Percentiles rank a stretch among this genome's conserved stretches.
Evolutionary conservation across 257 asterid genomes (phyloP).

Genomic region (Solanum sejunctum): DNA sequence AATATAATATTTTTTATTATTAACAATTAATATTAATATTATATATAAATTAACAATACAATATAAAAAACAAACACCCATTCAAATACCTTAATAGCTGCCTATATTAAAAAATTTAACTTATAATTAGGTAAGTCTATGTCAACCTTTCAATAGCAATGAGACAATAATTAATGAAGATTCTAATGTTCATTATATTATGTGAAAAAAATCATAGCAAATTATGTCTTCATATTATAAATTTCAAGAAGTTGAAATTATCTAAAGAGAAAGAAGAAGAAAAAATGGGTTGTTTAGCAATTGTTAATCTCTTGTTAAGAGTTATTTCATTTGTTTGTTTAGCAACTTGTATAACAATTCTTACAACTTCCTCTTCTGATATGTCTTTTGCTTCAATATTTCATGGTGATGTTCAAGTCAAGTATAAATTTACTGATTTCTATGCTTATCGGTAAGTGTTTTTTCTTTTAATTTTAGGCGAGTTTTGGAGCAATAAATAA

Average conservation of each 20-base stretch:
- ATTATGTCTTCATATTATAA: not conserved
- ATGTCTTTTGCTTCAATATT: not conserved
- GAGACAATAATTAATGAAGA: not conserved
- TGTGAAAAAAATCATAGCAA: not conserved
- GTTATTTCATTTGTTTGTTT: not conserved
- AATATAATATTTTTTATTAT: not conserved
- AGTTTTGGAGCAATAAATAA: not conserved
- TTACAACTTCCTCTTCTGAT: not conserved
- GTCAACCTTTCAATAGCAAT: not conserved
- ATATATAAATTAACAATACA: not conserved
- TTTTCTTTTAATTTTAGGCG: not conserved
- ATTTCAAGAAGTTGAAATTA: not conserved
- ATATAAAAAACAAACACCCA: not conserved
- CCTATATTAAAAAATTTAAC: not conserved
- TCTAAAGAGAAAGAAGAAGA: not conserved
- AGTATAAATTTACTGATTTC: not conserved
- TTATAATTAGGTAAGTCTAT: not conserved
- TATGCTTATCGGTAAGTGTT: not conserved
- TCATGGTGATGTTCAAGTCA: not conserved
- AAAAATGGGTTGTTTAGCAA: not conserved
- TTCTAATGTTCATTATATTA: not conserved
- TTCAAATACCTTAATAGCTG: not conserved
- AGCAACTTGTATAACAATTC: not conserved
- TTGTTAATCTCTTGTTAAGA: not conserved
- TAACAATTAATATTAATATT: not conserved